Evolutionary conservation across 1,139 yeast species (phyloP), one percentile per base, ranked within the genome.

Genomic region (Zygosaccharomyces pseudobailii): DNA sequence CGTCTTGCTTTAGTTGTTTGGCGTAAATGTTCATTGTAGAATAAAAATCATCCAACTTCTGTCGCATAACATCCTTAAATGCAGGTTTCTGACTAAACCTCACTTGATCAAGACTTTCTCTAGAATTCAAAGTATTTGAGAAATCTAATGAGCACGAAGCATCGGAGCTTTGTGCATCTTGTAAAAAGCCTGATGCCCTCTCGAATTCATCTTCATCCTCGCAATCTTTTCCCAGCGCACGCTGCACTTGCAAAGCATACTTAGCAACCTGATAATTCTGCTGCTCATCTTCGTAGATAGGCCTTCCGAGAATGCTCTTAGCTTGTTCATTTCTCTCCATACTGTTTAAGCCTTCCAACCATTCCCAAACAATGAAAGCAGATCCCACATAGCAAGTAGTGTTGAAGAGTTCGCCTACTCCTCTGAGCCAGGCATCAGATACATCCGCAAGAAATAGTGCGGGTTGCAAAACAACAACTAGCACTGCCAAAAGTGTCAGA

Each of bases 311-410:
- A 2, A 88, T 80, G 1, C 96, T 95, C 49, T 80, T 83, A 45
- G 82, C 81, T 56, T 87, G 95, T 51, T 78, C 78, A n/a, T 73
- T 74, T 55, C 78, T 78, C 69, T 83, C 84, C 25, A 82, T 68
- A 9, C 75, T 69, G 50, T 78, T 77, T 45, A 84, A 76, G 52
- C 87, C 74, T 60, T 86, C 88, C 52, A 87, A 78, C 95, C 95
- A 87, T 65, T 84, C 94, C 95, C 95, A 87, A 0, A 87, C 88
- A 17, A 85, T 74, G 5, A 86, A 85, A 39, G 86, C 86, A 44
- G 87, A 77, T 25, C 84, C 73, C n/a, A 85, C 81, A 61, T 83
- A 85, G 6, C 84, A 76, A 1, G 84, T 82, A 33, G 87, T 80
- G 36, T 84, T 81, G 60, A 85, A 82, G 38, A 86, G 71, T 56